Base-by-base conservation (phyloP, 2,329 filamentous ascomycete genomes). In the Arthrobotrys sinensis region DNA sequence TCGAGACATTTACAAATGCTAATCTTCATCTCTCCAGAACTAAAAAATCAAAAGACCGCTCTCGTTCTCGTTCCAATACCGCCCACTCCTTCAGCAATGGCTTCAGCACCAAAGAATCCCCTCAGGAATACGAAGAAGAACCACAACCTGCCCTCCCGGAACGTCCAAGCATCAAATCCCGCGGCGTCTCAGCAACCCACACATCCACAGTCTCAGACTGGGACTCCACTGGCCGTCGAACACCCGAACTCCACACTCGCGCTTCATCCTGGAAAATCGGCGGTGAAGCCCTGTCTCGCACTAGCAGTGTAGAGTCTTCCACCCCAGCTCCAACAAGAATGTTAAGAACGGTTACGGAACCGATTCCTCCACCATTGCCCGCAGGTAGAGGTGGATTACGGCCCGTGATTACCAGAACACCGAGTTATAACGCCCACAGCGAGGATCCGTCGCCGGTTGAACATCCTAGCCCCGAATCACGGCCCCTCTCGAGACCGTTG, bases 81-180 rank as follows among this genome's bases (percentile, higher is more conserved):
- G 89, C 89, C 21, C 88, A 90, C 82, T 90, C 89, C 32, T 90
- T 89, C 83, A 86, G 85, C 75, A 89, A 91, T 73, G 88, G 89
- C 77, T 89, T 88, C 83, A 87, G 87, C 72, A 85, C 86, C 6
- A 85, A 86, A 69, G 65, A 72, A 63, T 38, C 60, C 57, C 28
- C 36, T 2, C 85, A 40, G 88, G 90, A 81, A 88, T 90, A 77
- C 80, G 89, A 90, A 80, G 85, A 87, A 21, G 84, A 86, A 16
- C 84, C 82, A 1, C 84, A 83, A 68, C 82, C 82, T 21, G 86
- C 87, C 28, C 86, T 88, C 63, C 81, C 81, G 2, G 81, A 82
- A 52, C 87, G 89, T 24, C 87, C 87, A 5, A 84, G 86, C 2
- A 89, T 90, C 80, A 86, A 87, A 76, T 87, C 89, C 11, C 80